Conservation (phyloP, 2,329 filamentous ascomycete species). For the Nemania sp. region DNA sequence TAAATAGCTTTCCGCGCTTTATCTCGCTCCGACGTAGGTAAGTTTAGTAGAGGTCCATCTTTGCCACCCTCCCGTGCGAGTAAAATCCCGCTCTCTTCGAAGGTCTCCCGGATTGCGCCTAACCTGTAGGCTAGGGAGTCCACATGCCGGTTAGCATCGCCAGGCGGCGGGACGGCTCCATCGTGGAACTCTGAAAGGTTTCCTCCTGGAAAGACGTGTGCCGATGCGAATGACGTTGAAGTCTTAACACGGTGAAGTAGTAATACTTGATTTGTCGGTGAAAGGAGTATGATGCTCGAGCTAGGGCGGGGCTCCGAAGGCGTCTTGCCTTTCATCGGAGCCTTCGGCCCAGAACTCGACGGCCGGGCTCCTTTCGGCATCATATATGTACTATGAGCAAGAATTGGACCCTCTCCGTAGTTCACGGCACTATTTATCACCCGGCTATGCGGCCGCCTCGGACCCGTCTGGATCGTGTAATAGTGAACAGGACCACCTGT, state of each 20-base stretch:
- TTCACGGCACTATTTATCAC: background rate
- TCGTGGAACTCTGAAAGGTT: conserved; percentile 84
- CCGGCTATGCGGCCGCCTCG: background rate
- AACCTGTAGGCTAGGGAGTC: conserved; percentile 82
- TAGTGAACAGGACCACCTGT: background rate
- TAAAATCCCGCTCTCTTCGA: conserved; percentile 86
- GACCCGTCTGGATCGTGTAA: conserved; percentile 6
- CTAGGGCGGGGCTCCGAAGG: conserved; percentile 54
- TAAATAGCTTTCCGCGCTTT: conserved; percentile 77
- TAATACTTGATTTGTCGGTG: conserved; percentile 86
- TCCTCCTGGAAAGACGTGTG: conserved; percentile 95
- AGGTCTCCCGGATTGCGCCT: conserved; percentile 89
- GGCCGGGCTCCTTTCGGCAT: conserved; percentile 24
- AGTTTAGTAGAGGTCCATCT: conserved; percentile 67
- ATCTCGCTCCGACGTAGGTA: conserved; percentile 71
- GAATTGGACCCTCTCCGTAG: background rate
- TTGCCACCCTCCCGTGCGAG: conserved; percentile 47
- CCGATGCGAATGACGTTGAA: conserved; percentile 86
- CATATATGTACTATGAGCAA: background rate
- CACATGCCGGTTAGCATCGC: conserved; percentile 69
- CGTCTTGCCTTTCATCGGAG: conserved; percentile 18
- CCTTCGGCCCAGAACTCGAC: conserved; percentile 15
- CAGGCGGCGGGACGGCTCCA: conserved; percentile 63
- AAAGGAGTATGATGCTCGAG: conserved; percentile 82
- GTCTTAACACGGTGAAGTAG: conserved; percentile 87